Evolutionary conservation across 345 rosid genomes (phyloP).

Genomic region (Acer yangbiense): DNA sequence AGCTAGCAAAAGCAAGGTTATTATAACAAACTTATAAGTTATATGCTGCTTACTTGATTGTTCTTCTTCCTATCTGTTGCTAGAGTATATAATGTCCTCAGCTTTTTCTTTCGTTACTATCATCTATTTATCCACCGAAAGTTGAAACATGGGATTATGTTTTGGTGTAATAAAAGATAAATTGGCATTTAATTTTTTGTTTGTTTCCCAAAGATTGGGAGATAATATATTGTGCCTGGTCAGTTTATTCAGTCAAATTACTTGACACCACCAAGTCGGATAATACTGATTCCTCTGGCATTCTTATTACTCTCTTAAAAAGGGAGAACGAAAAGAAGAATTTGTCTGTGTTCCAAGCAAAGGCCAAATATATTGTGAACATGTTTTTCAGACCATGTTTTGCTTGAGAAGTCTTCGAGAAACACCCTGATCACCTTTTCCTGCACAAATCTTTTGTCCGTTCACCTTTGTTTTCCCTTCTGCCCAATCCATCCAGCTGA

Average conservation of each 20-base stretch:
- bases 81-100: background rate
- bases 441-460: background rate
- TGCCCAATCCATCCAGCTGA: background rate
- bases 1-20: constrained; percentile 12
- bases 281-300: background rate
- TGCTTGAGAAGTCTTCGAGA: background rate
- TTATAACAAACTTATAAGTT: background rate
- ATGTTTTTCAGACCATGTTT: background rate
- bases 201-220: background rate
- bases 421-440: background rate
- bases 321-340: background rate
- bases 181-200: background rate
- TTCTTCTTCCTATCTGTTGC: background rate
- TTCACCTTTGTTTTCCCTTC: background rate
- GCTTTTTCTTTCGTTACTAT: background rate
- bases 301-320: background rate
- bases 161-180: background rate
- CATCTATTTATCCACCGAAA: background rate
- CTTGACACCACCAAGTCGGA: background rate
- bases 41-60: constrained; percentile 13
- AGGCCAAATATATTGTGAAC: background rate
- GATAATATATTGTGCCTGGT: background rate
- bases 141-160: background rate
- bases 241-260: background rate
- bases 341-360: background rate